Evolutionary conservation across 2,329 filamentous ascomycete species (phyloP).

Genomic region (Fusarium devonianum): DNA sequence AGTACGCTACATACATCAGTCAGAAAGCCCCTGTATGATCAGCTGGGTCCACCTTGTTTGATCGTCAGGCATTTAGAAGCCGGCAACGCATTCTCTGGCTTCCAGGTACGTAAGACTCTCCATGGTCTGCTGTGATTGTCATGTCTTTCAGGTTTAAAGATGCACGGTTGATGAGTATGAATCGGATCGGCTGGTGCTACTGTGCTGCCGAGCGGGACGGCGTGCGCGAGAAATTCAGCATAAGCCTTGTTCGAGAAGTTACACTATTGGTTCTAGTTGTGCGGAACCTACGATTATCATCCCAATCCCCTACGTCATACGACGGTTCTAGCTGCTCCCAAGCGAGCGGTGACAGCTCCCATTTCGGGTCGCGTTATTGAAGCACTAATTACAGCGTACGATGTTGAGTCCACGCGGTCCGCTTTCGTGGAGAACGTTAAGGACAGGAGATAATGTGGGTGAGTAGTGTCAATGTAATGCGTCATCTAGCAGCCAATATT

Average conservation of each 20-base stretch:
- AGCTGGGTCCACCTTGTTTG: slow-evolving; percentile 32
- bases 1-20: not conserved
- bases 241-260: slow-evolving; percentile 29
- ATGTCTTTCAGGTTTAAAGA: slow-evolving; percentile 20
- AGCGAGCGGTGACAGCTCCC: slow-evolving; percentile 1
- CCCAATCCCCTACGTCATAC: slow-evolving; percentile 35
- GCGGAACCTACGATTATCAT: slow-evolving; percentile 8
- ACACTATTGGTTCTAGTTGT: slow-evolving; percentile 4
- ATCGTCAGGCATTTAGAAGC: slow-evolving; percentile 34
- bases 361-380: too few relatives aligned
- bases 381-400: too few relatives aligned
- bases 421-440: too few relatives aligned
- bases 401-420: too few relatives aligned
- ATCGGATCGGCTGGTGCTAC: slow-evolving; percentile 31
- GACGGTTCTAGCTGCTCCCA: slow-evolving; percentile 3
- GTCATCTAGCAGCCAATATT: slow-evolving; percentile 19
- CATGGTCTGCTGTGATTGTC: slow-evolving; percentile 8
- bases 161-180: slow-evolving; percentile 18
- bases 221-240: slow-evolving; percentile 14
- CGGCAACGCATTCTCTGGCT: slow-evolving; percentile 23
- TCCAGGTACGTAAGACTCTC: slow-evolving; percentile 9
- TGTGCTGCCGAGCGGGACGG: slow-evolving; percentile 12
- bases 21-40: slow-evolving; percentile 23
- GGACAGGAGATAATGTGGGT: slow-evolving; percentile 5
- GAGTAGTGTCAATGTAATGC: slow-evolving; percentile 25